phyloP scores from a whole-genome alignment of 768 basidiomycete species.

The Amanita muscaria region DNA sequence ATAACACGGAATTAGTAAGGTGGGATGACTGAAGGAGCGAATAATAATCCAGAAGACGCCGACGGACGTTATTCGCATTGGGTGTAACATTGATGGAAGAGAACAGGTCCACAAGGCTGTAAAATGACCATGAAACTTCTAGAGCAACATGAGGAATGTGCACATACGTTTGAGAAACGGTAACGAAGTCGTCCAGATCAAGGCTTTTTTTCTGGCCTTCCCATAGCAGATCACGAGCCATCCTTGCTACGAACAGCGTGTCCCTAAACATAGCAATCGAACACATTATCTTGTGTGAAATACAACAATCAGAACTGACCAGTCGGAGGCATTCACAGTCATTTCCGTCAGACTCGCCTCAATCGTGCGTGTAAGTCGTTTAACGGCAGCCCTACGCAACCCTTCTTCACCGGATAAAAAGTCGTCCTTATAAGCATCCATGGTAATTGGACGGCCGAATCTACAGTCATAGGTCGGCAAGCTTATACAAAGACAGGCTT shows the following conservation, averaged over 20 bases:
- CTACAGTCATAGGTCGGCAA: slow-evolving; percentile 28
- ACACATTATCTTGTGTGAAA: background rate
- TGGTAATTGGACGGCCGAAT: slow-evolving; percentile 72
- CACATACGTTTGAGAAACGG: slow-evolving; percentile 84
- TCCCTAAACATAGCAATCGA: slow-evolving; percentile 60
- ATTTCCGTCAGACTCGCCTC: slow-evolving; percentile 61
- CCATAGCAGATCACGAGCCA: slow-evolving; percentile 94
- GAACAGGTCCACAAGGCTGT: slow-evolving; percentile 83
- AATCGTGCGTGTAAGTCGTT: slow-evolving; percentile 71
- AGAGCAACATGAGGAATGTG: slow-evolving; percentile 7
- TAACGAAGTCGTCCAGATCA: slow-evolving; percentile 72
- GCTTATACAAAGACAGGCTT: background rate
- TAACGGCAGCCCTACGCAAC: slow-evolving; percentile 70
- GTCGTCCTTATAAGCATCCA: slow-evolving; percentile 66
- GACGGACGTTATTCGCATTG: slow-evolving; percentile 51
- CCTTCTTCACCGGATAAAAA: slow-evolving; percentile 67
- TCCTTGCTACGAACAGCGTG: slow-evolving; percentile 80
- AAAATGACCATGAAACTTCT: slow-evolving; percentile 7
- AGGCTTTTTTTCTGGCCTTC: slow-evolving; percentile 70
- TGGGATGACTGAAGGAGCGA: slow-evolving; percentile 74
- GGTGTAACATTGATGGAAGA: slow-evolving; percentile 56
- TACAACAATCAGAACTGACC: slow-evolving; percentile 43
- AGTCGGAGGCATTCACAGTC: slow-evolving; percentile 90
- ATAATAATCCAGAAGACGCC: slow-evolving; percentile 77
- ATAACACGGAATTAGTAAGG: slow-evolving; percentile 79